Conservation (phyloP, 2,329 filamentous ascomycete genomes). For the Epichloe coenophiala region DNA sequence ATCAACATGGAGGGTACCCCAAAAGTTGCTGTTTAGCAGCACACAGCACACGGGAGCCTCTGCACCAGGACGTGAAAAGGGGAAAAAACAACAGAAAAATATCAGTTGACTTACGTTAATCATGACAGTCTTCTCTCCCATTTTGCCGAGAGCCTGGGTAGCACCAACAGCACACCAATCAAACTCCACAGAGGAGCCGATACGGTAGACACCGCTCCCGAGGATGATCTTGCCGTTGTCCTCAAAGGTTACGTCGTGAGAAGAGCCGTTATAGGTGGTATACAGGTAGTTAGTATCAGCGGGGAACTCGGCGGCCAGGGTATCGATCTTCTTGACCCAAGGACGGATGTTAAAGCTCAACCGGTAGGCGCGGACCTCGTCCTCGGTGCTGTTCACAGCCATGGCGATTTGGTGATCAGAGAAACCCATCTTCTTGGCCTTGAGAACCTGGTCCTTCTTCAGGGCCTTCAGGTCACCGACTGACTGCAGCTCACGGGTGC, state of each 20-base stretch:
- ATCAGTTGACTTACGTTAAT: conserved; percentile 54
- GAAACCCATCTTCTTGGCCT: conserved; percentile 96
- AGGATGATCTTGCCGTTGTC: conserved; percentile 84
- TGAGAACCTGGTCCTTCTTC: conserved; percentile 76
- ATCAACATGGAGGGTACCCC: too few relatives aligned
- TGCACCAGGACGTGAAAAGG: not conserved
- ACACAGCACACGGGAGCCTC: too few relatives aligned
- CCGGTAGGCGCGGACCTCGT: conserved; percentile 74
- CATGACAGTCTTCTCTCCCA: conserved; percentile 96
- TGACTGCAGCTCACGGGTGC: conserved; percentile 71
- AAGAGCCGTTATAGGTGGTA: conserved; percentile 92
- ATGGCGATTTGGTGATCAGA: conserved; percentile 89
- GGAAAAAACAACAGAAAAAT: not conserved
- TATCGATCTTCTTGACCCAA: conserved; percentile 98
- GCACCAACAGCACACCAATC: conserved; percentile 96
- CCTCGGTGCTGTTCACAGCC: conserved; percentile 74
- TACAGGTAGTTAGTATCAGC: conserved; percentile 92
- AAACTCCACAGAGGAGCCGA: conserved; percentile 95
- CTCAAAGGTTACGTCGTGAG: conserved; percentile 87
- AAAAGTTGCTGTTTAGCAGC: not conserved
- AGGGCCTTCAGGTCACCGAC: conserved; percentile 71
- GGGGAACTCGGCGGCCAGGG: conserved; percentile 90
- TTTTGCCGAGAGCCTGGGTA: conserved; percentile 65
- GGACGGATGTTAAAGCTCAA: conserved; percentile 80
- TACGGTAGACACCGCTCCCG: conserved; percentile 92